Evolutionary conservation across 1,284 basidiomycete species (phyloP), one percentile per base, ranked within the genome.

Genomic region (Vanrija sp.): DNA sequence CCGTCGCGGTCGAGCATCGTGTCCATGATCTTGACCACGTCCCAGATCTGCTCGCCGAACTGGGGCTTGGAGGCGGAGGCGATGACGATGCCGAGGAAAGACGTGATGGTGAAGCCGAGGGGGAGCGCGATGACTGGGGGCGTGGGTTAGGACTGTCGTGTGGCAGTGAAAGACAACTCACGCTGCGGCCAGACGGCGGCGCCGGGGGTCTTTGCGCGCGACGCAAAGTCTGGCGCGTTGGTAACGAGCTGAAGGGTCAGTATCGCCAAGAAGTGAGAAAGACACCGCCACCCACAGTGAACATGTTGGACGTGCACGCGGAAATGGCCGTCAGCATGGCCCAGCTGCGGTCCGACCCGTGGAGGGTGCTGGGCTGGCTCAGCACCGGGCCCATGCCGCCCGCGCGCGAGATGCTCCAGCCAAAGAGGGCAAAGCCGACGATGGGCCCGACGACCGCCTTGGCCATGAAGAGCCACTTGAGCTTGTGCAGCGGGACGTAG

Each of bases 11-110:
- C 66, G 23, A 68, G 62, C 69, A 71, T 71, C 12, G 50, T 44
- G 52, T 71, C 66, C 69, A 71, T 71, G 56, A 68, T 68, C 56
- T 66, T 63, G 53, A 71, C 67, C 12, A 71, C 63, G 12, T 85
- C 85, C 89, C 88, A 92, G 54, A 91, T 82, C 15, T 84, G 82
- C 60, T 84, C 81, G 20, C 86, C 87, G 64, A 86, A 91, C 61
- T 91, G 85, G 16, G 84, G 81, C 54, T 83, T 78, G n/a, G 85
- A 86, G 7, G 85, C 85, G 1, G 86, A 88, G 46, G 85, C 85
- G 60, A 92, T 88, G 46, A 90, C 84, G 68, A 93, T 87, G 6
- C 89, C 89, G 54, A 92, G 79, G 77, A 93, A 86, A 61, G 84
- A 85, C 54, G 89, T 87, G 57, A 91, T 73, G 27, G 83, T 84